Evolutionary conservation across 495 filamentous ascomycete genomes (phyloP), one percentile per base, ranked within the genome.

Genomic region (Lepraria neglecta): DNA sequence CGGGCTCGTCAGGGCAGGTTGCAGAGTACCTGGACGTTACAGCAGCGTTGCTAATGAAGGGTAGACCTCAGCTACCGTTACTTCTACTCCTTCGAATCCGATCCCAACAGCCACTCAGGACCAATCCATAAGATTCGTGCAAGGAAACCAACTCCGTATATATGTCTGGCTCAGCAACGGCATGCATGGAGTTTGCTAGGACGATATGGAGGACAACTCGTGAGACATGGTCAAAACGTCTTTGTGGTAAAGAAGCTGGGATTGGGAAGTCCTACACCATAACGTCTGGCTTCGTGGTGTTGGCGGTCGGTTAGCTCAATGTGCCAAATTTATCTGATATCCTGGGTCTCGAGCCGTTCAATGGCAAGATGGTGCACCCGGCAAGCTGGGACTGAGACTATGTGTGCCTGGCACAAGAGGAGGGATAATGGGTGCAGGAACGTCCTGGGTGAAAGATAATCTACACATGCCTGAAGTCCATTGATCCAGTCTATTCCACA

Each of bases 41-140:
- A 6, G 53, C 28, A 27, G 19, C 45, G 10, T 19, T 45, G 35
- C 64, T 70, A 28, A 69, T 24, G 27, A 24, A 7, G 4, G 15
- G 0, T 58, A 77, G 76, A 82, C 12, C 74, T 72, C 70, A 78
- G 77, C 53, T 53, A 72, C 1, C 64, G 82, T 12, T 89, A 88
- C 70, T 85, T 82, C 61, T 87, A 82, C 66, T 81, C 82, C 5
- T 88, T 87, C 63, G 85, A 84, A 33, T 84, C 85, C 14, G 85
- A 84, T 31, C 74, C 82, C 11, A 58, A 76, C 77, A 52, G 86
- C 87, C 67, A 82, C 87, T 30, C 76, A 79, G 54, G 74, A 80
- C 63, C 45, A 62, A 31, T 3, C 63, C 4, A 62, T 62, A n/a
- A 35, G 33, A 14, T 21, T 59, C 19, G 60, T 52, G 14, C 53